Evolutionary conservation across 2,329 filamentous ascomycete genomes (phyloP), one percentile per base, ranked within the genome.

Genomic region (Neonectria faginata): DNA sequence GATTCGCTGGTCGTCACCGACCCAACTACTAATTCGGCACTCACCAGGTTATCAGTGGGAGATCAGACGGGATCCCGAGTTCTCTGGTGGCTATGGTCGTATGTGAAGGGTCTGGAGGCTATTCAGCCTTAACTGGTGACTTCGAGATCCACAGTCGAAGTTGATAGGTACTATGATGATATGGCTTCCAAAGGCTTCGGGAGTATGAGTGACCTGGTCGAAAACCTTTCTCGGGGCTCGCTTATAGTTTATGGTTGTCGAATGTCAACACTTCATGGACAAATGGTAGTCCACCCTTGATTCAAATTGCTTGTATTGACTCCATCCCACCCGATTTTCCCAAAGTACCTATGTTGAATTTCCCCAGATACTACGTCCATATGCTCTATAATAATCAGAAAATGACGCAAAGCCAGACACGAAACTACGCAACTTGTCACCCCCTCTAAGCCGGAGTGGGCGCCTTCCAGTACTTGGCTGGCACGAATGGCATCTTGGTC

Each of bases 401-500:
- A 61, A 33, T 25, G 29, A 55, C 29, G 12, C 29, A 53, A 31
- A 50, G 27, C 47, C 47, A 31, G 29, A 50, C 31, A 45, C 20
- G 39, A 53, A 41, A 56, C 29, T 20, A 36, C 8, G 14, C 14
- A 22, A n/a, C 36, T 16, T n/a, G 36, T 39, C 36, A 39, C 33
- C 18, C 20, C 64, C 14, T 11, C 39, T 57, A 60, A 27, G 52
- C 57, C 20, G 57, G 45, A n/a, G 57, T 51, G 41, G 54, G 39
- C 0, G 50, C 72, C 70, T 75, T 78, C 72, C 75, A 91, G 79
- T 97, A 97, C 80, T 92, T 94, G 73, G 86, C 89, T 55, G 89
- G 85, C 56, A 97, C 86, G 79, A 97, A 97, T 1, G 94, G 94
- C 94, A 97, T 96, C 83, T 94, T 94, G 9, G 89, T 86, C 33